Conservation (phyloP, 495 filamentous ascomycete species). For the Talaromyces ruber region DNA sequence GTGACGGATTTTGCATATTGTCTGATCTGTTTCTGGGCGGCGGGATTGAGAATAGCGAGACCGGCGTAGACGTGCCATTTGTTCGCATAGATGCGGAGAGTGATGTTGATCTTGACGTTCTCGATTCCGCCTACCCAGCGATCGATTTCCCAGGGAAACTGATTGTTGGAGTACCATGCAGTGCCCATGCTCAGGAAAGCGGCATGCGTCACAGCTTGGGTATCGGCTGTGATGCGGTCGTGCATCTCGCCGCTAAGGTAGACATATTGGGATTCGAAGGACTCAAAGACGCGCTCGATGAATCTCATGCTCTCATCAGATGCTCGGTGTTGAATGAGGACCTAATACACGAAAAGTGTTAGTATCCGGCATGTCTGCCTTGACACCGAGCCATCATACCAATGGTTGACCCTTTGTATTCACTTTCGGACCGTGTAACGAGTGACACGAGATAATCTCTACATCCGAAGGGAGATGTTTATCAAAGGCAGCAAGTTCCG, state of each 20-base stretch:
- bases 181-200: constrained; percentile 97
- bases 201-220: constrained; percentile 94
- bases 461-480: constrained; percentile 79
- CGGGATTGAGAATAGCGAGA: constrained; percentile 90
- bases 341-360: constrained; percentile 27
- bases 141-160: constrained; percentile 91
- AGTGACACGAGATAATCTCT: constrained; percentile 93
- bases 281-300: constrained; percentile 71
- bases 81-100: constrained; percentile 90
- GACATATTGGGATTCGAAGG: constrained; percentile 74
- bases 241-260: constrained; percentile 79
- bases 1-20: constrained; percentile 92
- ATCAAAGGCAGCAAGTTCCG: constrained; percentile 91
- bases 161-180: constrained; percentile 84
- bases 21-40: constrained; percentile 81
- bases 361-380: background rate
- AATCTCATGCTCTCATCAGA: constrained; percentile 66
- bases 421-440: constrained; percentile 87
- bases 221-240: constrained; percentile 95
- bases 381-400: constrained; percentile 32
- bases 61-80: constrained; percentile 99
- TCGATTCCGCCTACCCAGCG: constrained; percentile 96
- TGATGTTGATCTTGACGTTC: constrained; percentile 98
- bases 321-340: constrained; percentile 86
- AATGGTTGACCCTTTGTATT: constrained; percentile 81